Conservation (phyloP, 2,329 filamentous ascomycete species). For the Xylaria arbuscula region DNA sequence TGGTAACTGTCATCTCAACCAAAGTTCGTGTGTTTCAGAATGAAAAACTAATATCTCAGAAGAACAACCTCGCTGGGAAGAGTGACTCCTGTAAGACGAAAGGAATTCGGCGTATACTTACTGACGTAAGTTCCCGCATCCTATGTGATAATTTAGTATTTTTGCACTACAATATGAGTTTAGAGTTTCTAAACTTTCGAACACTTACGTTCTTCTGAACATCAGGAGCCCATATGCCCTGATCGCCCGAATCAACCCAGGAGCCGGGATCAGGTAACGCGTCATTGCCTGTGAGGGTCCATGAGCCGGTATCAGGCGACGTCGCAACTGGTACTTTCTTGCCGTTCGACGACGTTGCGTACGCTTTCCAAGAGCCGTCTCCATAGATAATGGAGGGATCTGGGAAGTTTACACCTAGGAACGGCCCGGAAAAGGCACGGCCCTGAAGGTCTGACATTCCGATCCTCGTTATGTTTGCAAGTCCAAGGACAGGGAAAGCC, state of each 20-base stretch:
- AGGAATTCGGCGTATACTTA: conserved; percentile 19
- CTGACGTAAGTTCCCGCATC: conserved; percentile 48
- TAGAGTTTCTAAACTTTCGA: neutral
- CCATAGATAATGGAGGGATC: conserved; percentile 48
- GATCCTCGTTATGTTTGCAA: conserved; percentile 46
- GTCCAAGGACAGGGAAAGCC: conserved; percentile 39
- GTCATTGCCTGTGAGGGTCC: conserved; percentile 46
- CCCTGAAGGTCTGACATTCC: conserved; percentile 36
- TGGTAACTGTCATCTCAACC: neutral
- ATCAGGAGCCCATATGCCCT: conserved; percentile 48
- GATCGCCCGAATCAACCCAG: conserved; percentile 45
- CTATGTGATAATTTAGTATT: conserved; percentile 32
- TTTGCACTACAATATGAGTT: neutral
- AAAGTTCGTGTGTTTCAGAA: neutral
- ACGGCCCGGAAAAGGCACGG: conserved; percentile 42
- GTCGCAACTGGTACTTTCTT: conserved; percentile 47
- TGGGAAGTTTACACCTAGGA: conserved; percentile 45
- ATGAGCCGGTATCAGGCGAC: conserved; percentile 44
- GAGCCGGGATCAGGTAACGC: conserved; percentile 46
- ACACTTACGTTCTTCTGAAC: conserved; percentile 48
- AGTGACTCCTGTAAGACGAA: neutral
- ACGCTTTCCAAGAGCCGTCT: conserved; percentile 49
- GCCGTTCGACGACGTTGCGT: conserved; percentile 47
- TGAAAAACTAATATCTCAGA: neutral
- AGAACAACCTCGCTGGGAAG: neutral